Evolutionary conservation across 345 rosid genomes (phyloP), one percentile per base, ranked within the genome.

Genomic region (Draba incana): DNA sequence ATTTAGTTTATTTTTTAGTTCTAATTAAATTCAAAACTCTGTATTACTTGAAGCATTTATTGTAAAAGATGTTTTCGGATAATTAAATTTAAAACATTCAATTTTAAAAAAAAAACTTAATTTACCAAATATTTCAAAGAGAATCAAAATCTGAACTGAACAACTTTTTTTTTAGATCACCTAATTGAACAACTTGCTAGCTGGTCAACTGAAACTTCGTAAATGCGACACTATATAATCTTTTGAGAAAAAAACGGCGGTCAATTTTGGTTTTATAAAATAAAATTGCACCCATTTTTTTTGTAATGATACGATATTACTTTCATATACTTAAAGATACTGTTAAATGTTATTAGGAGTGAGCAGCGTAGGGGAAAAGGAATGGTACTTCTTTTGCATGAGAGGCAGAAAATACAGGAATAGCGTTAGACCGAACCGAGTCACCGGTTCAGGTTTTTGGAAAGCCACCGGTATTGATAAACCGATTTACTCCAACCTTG

Each of bases 381-480:
- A 89, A 63, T 79, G 91, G 82, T 89, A 85, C 63, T 87, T 87
- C 82, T 89, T 85, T 65, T 84, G 92, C 86, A 75, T 77, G 73
- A 85, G 96, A 75, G 96, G 91, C 28, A 80, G 96, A 16, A 89
- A 89, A 75, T 89, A 89, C 66, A 84, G 79, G 66, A 89, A 89
- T 81, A 87, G 96, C 70, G 66, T 89, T 43, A 79, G 93, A 78
- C 96, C 96, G 0, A 89, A 89, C 57, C 80, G 96, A 23, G 96
- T 87, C 4, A 89, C 96, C 0, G 88, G 88, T 28, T 89, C 96
- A 16, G 96, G 96, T 13, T 89, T 89, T 23, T 89, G 96, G 96
- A 89, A 89, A 71, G 96, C 96, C 38, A 89, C 96, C 0, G 96
- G 96, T 6, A 89, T 89, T 50, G 96, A 89, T 77, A 85, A 84